Percentiles rank a stretch among this genome's conserved stretches.
Conservation (phyloP, 2,329 filamentous ascomycete species). For the Dothistroma pini region DNA sequence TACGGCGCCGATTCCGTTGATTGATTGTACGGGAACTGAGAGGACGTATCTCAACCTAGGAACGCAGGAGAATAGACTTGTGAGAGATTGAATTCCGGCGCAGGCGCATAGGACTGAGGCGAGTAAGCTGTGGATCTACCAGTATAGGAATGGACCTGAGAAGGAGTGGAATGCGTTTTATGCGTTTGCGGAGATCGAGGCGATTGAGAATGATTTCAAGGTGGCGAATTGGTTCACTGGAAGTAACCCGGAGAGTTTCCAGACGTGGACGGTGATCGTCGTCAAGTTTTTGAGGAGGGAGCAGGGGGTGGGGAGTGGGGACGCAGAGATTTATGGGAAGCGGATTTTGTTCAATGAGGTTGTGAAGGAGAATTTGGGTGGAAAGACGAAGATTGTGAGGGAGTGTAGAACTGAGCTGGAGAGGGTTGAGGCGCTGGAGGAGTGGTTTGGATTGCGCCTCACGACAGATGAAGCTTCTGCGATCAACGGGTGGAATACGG, state of each 20-base stretch:
- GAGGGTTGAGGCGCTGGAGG: slow-evolving; percentile 40
- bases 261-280: slow-evolving; percentile 52
- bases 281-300: slow-evolving; percentile 44
- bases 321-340: slow-evolving; percentile 36
- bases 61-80: slow-evolving; percentile 24
- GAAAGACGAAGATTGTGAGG: slow-evolving; percentile 42
- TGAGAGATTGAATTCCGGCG: slow-evolving; percentile 24
- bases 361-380: slow-evolving; percentile 45
- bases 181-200: slow-evolving; percentile 63
- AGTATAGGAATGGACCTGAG: slow-evolving; percentile 36
- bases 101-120: slow-evolving; percentile 21
- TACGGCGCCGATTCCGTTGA: slow-evolving; percentile 55
- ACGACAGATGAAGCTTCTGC: slow-evolving; percentile 36
- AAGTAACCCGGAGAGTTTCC: slow-evolving; percentile 46
- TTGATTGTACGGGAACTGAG: slow-evolving; percentile 35
- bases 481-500: slow-evolving; percentile 33
- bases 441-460: slow-evolving; percentile 45
- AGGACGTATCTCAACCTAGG: slow-evolving; percentile 36
- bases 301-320: slow-evolving; percentile 9
- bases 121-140: slow-evolving; percentile 45
- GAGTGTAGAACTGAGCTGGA: slow-evolving; percentile 42
- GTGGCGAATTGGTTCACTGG: slow-evolving; percentile 58
- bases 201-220: slow-evolving; percentile 57
- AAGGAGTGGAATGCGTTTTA: slow-evolving; percentile 59
- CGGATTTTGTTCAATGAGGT: slow-evolving; percentile 43